A percentile compares a stretch with the other conserved stretches of the same genome.
Conservation (phyloP, 495 filamentous ascomycete genomes). For the Hypoxylon lienhwacheense region DNA sequence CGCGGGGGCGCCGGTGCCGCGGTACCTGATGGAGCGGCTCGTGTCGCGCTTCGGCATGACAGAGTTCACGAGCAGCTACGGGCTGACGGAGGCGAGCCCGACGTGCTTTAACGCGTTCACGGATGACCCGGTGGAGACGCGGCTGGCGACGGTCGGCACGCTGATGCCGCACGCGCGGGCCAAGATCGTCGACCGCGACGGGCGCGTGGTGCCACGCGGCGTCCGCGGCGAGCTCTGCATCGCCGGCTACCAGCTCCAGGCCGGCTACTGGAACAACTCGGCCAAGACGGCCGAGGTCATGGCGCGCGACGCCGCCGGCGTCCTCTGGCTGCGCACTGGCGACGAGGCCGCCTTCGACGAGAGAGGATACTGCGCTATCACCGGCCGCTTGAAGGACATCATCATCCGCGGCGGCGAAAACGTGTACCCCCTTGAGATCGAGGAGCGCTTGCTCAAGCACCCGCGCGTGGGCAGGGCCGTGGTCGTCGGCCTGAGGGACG, state of each 20-base stretch:
- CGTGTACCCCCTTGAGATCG: conserved; percentile 73
- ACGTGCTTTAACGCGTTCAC: conserved; percentile 73
- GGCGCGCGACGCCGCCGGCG: conserved; percentile 58
- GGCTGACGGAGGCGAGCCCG: conserved; percentile 70
- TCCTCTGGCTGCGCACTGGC: conserved; percentile 68
- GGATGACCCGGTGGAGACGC: conserved; percentile 60
- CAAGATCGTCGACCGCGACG: conserved; percentile 66
- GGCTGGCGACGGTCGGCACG: conserved; percentile 66
- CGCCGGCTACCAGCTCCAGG: conserved; percentile 66
- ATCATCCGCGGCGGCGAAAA: conserved; percentile 65
- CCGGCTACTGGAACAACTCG: conserved; percentile 72
- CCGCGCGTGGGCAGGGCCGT: conserved; percentile 57
- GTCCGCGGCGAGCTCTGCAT: conserved; percentile 67
- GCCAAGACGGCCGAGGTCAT: conserved; percentile 68
- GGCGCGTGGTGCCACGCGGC: conserved; percentile 62
- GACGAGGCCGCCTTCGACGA: conserved; percentile 70
- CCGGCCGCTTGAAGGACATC: conserved; percentile 66
- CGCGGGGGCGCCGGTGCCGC: conserved; percentile 67
- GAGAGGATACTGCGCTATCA: conserved; percentile 65
- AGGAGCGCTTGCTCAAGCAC: conserved; percentile 64
- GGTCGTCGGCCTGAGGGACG: conserved; percentile 64
- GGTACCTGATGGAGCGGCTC: conserved; percentile 64
- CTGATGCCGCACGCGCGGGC: conserved; percentile 67
- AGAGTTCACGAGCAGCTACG: conserved; percentile 70
- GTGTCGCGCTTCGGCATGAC: conserved; percentile 64